phyloP scores from a whole-genome alignment of 2,329 filamentous ascomycete genomes.

The Neonectria coccinea region DNA sequence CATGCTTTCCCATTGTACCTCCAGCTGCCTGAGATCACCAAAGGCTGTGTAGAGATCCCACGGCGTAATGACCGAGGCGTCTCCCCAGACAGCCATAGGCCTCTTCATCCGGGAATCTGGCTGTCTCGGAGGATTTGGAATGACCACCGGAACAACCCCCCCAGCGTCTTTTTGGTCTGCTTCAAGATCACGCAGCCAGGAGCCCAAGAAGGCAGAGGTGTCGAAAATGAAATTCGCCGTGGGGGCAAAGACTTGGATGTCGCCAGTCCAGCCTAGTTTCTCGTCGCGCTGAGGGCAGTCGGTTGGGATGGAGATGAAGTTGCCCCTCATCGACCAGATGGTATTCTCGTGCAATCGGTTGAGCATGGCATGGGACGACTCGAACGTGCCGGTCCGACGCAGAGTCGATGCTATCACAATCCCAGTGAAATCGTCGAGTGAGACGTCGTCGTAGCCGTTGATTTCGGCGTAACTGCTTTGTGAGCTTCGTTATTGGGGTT shows the following conservation, averaged over 20 bases:
- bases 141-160: neutral
- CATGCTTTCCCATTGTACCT: slow-evolving; percentile 21
- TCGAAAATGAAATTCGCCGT: slow-evolving; percentile 58
- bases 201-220: neutral
- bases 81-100: slow-evolving; percentile 25
- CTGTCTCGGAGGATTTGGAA: neutral
- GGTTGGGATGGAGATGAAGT: slow-evolving; percentile 66
- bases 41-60: slow-evolving; percentile 24
- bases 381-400: slow-evolving; percentile 59
- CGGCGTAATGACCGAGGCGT: slow-evolving; percentile 16
- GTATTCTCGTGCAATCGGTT: slow-evolving; percentile 66
- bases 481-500: slow-evolving; percentile 37
- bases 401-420: slow-evolving; percentile 54
- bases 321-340: slow-evolving; percentile 66
- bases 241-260: slow-evolving; percentile 60
- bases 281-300: slow-evolving; percentile 67
- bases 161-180: neutral
- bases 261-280: slow-evolving; percentile 62
- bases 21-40: slow-evolving; percentile 16
- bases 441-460: slow-evolving; percentile 16
- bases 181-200: neutral
- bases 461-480: slow-evolving; percentile 15
- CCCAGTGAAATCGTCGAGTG: slow-evolving; percentile 18
- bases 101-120: neutral
- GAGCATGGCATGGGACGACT: slow-evolving; percentile 60